Conservation (phyloP, 805 yeast species). For the Isabelozyma heimii region DNA sequence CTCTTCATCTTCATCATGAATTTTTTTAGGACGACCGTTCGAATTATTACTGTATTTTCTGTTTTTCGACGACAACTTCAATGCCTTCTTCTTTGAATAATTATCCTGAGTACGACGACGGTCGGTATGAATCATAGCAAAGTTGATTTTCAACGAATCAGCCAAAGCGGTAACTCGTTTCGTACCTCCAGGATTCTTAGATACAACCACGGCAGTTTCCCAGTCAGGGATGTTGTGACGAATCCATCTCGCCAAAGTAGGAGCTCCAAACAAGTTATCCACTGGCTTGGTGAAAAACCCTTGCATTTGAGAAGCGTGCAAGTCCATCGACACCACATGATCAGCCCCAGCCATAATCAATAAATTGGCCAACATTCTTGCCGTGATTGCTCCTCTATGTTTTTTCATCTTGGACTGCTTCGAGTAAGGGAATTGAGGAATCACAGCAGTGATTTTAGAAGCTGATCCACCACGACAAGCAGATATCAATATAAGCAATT, state of each 20-base stretch:
- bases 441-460: constrained; percentile 93
- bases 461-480: constrained; percentile 99
- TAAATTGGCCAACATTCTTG: constrained; percentile 94
- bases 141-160: constrained; percentile 92
- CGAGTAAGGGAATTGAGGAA: constrained; percentile 97
- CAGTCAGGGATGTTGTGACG: constrained; percentile 84
- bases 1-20: constrained; percentile 57
- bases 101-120: constrained; percentile 83
- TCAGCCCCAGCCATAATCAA: constrained; percentile 98
- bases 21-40: constrained; percentile 6
- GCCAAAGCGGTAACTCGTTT: constrained; percentile 97
- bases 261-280: constrained; percentile 94
- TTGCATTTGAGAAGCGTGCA: constrained; percentile 97
- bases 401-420: constrained; percentile 98
- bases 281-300: constrained; percentile 98
- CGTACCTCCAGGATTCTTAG: constrained; percentile 99
- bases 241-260: constrained; percentile 95
- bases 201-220: constrained; percentile 88
- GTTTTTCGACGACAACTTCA: constrained; percentile 35
- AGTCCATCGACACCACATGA: constrained; percentile 96
- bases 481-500: constrained; percentile 82
- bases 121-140: constrained; percentile 99
- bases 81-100: constrained; percentile 44
- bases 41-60: constrained; percentile 4
- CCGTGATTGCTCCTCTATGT: constrained; percentile 98